Base-by-base conservation (phyloP, 2,329 filamentous ascomycete species). In the Colletotrichum melonis region DNA sequence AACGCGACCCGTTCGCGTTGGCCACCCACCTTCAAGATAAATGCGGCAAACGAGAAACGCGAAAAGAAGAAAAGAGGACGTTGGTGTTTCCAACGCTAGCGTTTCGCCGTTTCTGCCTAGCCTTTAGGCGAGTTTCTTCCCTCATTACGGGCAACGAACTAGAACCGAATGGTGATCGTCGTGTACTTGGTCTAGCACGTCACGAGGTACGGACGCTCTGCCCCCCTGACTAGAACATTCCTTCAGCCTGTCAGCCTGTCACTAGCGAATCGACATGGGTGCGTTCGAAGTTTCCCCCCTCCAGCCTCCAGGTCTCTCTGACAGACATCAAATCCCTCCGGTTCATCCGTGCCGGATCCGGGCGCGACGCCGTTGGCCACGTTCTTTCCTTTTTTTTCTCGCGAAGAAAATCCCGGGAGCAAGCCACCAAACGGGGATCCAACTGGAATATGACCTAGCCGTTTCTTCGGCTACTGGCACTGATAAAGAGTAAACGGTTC, bases 301-400 rank as follows among this genome's bases (percentile, higher is more conserved):
- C 38, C 38, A 42, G 38, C 38, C 38, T 42, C 38, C 38, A 42
- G 16, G 38, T 16, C 32, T 42, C 38, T 7, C 38, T 42, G 30
- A 55, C 46, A 24, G n/a, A 22, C 42, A n/a, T 26, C 57, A 28
- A 28, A 57, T 24, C n/a, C n/a, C 57, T 42, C 56, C 46, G 49
- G 49, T 59, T 62, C 42, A 69, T 56, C 54, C 59, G 59, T 72
- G 38, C 69, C 58, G 56, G 38, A 63, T 38, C 64, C 52, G 58
- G 63, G 28, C 57, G 49, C 64, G 58, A 72, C 69, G 64, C 57
- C 64, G 46, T 35, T 14, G n/a, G 7, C 32, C 63, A 67, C 62
- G 42, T 46, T 28, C 19, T 1, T 62, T 26, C 22, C 24, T 30
- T 46, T 19, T 19, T 19, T 16, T 16, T 24, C 16, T 16, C 8